Evolutionary conservation across 2,329 filamentous ascomycete genomes (phyloP), one percentile per base, ranked within the genome.

Genomic region (Ascochyta rabiei): DNA sequence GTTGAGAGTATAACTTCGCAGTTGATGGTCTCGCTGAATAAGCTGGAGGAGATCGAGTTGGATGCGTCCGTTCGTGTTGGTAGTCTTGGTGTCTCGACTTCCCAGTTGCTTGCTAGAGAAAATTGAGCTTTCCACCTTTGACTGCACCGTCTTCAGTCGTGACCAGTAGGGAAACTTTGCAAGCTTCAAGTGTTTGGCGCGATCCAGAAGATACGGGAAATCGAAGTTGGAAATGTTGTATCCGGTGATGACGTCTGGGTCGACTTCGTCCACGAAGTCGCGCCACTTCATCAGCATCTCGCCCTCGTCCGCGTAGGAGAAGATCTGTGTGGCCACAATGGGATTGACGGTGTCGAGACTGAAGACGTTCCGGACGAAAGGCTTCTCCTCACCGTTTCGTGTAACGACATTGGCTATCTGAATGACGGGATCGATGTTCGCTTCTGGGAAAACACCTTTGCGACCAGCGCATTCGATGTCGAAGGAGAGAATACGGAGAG

Each of bases 211-310:
- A 71, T 99, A 99, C 0, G 93, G 93, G 61, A 99, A 98, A 80
- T 99, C 95, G 76, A 99, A 99, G 78, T 99, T 99, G 71, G 90
- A 81, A 77, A 96, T 99, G 75, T 99, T 99, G 86, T 99, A 99
- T 40, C 95, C 95, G 50, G 96, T 99, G 69, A 99, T 96, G 61
- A 99, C 90, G 77, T 99, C 95, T 0, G 95, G 93, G 63, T 99
- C 95, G 1, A 95, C 91, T 67, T 91, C 86, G 64, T 96, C 83
- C 15, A 99, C 76, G 62, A 99, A 99, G 56, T 96, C 84, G 68
- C 90, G 88, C 95, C 95, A 99, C 37, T 87, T 86, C 76, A 88
- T 86, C n/a, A 99, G 81, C 93, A 99, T 95, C 57, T 92, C 86
- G 49, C 89, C 86, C 73, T 99, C 95, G 38, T 84, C 83, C 16